phyloP scores from a whole-genome alignment of 805 yeast species.

The Trichomonascus vanleenenianus region DNA sequence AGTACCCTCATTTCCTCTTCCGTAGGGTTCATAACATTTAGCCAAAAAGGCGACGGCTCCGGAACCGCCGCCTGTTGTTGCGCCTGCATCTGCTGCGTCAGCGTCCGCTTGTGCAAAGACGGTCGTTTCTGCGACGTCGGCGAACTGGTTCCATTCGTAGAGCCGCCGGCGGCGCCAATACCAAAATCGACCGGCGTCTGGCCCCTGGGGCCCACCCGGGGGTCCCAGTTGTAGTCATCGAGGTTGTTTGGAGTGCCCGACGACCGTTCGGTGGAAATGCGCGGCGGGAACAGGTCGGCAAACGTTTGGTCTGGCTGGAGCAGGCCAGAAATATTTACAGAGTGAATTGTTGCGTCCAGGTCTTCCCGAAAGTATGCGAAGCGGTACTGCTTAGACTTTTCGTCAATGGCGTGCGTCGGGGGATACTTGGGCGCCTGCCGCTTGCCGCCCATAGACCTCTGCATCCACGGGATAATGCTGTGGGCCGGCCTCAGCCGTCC shows the following conservation, averaged over 20 bases:
- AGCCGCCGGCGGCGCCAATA: conserved; percentile 4
- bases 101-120: neutral
- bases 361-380: conserved; percentile 92
- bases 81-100: neutral
- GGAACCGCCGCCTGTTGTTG: neutral
- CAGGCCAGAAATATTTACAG: conserved; percentile 80
- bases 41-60: conserved; percentile 63
- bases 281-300: conserved; percentile 48
- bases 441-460: conserved; percentile 8
- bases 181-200: neutral
- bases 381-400: conserved; percentile 49
- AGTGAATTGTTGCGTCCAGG: conserved; percentile 79
- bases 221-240: no score
- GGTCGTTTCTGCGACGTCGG: neutral
- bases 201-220: neutral
- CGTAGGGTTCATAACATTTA: conserved; percentile 85
- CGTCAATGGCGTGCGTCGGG: conserved; percentile 9
- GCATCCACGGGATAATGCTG: conserved; percentile 64
- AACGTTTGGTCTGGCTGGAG: conserved; percentile 54
- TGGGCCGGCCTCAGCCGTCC: conserved; percentile 57
- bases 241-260: neutral
- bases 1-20: conserved; percentile 95
- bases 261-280: conserved; percentile 1
- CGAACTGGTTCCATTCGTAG: conserved; percentile 1
- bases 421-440: neutral